A percentile compares a stretch with the other conserved stretches of the same genome.
Evolutionary conservation across 768 basidiomycete genomes (phyloP).

Genomic region (Pleurotus tuber-regium): DNA sequence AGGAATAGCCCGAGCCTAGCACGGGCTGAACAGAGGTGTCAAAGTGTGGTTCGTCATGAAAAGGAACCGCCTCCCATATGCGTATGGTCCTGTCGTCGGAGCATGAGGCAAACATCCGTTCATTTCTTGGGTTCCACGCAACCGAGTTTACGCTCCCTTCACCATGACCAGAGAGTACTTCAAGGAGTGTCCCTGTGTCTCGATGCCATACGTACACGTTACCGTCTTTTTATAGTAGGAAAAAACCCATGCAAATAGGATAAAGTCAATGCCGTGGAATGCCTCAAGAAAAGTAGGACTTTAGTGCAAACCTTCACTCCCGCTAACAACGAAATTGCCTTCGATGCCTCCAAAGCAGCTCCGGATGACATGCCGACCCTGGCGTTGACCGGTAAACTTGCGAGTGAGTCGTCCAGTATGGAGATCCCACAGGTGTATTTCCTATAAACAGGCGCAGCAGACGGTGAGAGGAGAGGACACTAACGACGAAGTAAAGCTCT

Average conservation of each 20-base stretch:
- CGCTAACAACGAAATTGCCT: conserved; percentile 87
- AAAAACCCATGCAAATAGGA: not conserved
- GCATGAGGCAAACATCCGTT: conserved; percentile 93
- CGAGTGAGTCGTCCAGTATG: conserved; percentile 64
- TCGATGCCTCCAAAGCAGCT: conserved; percentile 93
- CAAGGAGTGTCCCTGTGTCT: conserved; percentile 78
- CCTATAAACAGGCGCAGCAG: conserved; percentile 45
- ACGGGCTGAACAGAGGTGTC: conserved; percentile 13
- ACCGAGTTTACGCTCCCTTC: conserved; percentile 91
- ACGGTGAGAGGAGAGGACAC: conserved; percentile 15
- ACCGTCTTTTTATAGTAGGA: conserved; percentile 54
- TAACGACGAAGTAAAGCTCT: conserved; percentile 26
- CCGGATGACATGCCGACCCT: conserved; percentile 82
- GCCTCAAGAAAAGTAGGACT: conserved; percentile 3
- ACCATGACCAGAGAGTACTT: conserved; percentile 86
- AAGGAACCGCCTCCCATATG: conserved; percentile 74
- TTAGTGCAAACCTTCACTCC: conserved; percentile 80
- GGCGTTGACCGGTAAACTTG: conserved; percentile 84
- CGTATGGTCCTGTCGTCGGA: conserved; percentile 91
- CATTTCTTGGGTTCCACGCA: conserved; percentile 90
- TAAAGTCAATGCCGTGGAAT: not conserved
- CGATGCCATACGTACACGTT: conserved; percentile 96
- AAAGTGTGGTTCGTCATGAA: conserved; percentile 8
- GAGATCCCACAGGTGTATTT: conserved; percentile 87
- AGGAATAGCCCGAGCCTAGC: conserved; percentile 14